A percentile compares a stretch with the other conserved stretches of the same genome.
phyloP scores from a whole-genome alignment of 192 early-diverging fungal genomes.

The Backusella psychrophila region DNA sequence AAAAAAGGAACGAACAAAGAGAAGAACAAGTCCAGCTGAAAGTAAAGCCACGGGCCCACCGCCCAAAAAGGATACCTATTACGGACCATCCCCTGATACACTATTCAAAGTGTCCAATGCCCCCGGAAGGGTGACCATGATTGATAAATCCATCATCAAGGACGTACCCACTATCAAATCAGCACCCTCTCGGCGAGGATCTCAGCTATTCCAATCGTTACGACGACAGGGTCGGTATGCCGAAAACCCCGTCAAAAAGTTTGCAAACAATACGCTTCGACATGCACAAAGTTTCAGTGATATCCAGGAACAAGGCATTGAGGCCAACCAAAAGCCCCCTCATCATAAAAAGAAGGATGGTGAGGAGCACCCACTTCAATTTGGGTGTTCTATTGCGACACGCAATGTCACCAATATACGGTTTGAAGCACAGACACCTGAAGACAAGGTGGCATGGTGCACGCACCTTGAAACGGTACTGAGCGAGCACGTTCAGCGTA shows the following conservation, averaged over 20 bases:
- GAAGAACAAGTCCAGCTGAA: neutral
- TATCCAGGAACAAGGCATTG: neutral
- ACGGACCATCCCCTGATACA: conserved; percentile 10
- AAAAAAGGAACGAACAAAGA: neutral
- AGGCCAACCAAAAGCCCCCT: neutral
- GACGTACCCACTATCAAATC: neutral
- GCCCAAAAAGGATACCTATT: neutral
- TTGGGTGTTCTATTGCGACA: conserved; percentile 23
- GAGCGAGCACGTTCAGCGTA: conserved; percentile 8
- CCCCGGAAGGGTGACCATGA: conserved; percentile 16
- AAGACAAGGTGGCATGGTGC: conserved; percentile 24
- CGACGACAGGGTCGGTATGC: neutral
- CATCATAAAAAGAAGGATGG: neutral
- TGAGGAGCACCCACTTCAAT: conserved; percentile 27
- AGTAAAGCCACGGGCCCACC: neutral
- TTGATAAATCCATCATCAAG: conserved; percentile 1
- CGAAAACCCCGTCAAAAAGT: neutral
- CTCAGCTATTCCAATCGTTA: neutral
- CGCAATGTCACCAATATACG: conserved; percentile 1
- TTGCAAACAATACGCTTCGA: neutral
- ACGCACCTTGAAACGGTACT: conserved; percentile 9
- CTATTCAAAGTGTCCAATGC: conserved; percentile 10
- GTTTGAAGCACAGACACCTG: conserved; percentile 14
- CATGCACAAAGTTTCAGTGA: neutral
- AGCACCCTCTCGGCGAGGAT: neutral